Evolutionary conservation across 176 grass and related monocot species (phyloP).

Genomic region (Themeda triandra): DNA sequence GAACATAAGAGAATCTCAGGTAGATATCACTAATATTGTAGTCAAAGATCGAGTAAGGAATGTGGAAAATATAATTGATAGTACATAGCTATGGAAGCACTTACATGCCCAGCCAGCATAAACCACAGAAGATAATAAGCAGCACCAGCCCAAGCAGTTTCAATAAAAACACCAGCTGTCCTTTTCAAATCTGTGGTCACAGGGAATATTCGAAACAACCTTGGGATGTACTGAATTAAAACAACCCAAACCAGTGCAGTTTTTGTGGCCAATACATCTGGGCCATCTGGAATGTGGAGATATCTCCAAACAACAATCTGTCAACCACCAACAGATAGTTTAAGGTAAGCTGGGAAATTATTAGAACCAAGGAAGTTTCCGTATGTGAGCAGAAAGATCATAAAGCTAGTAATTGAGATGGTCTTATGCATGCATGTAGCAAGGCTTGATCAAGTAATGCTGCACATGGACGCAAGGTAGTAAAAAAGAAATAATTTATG

Average conservation of each 20-base stretch:
- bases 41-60: not conserved
- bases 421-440: not conserved
- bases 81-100: constrained; percentile 21
- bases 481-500: constrained; percentile 5
- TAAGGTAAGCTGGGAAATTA: not conserved
- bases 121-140: constrained; percentile 95
- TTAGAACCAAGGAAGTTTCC: not conserved
- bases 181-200: constrained; percentile 82
- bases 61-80: not conserved
- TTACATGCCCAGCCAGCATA: constrained; percentile 95
- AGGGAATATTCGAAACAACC: constrained; percentile 69
- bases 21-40: not conserved
- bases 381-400: not conserved
- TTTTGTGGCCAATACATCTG: constrained; percentile 64
- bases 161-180: constrained; percentile 91
- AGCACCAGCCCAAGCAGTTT: constrained; percentile 94
- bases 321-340: constrained; percentile 25
- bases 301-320: constrained; percentile 94
- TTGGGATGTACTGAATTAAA: constrained; percentile 79
- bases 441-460: not conserved
- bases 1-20: not conserved
- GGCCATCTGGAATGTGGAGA: constrained; percentile 51
- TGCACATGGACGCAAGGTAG: not conserved
- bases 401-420: not conserved
- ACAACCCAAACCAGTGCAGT: constrained; percentile 70